Percentiles rank a stretch among this genome's conserved stretches.
Conservation (phyloP, 2,329 filamentous ascomycete species). For the Aspergillus proliferans region DNA sequence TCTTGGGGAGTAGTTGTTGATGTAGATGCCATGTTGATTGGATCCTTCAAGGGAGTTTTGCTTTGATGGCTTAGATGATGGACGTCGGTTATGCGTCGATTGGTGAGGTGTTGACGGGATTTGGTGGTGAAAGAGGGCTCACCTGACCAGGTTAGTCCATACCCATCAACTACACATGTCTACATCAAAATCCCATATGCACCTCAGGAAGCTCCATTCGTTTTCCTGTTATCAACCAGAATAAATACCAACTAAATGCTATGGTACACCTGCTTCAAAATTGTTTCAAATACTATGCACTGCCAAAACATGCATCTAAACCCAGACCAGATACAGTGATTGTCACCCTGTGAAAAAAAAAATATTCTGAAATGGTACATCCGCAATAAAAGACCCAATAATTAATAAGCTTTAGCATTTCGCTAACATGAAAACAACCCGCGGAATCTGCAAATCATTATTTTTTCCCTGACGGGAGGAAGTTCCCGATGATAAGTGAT, state of each 20-base stretch:
- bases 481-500: constrained; percentile 92
- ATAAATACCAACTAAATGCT: too few species aligned
- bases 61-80: too few species aligned
- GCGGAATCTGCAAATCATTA: constrained; percentile 21
- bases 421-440: constrained; percentile 1
- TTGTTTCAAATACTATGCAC: not conserved
- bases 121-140: not conserved
- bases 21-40: not conserved
- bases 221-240: too few species aligned
- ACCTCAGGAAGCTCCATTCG: not conserved
- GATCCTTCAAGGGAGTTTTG: too few species aligned
- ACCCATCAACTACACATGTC: not conserved
- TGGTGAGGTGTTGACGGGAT: not conserved
- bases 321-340: not conserved
- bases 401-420: not conserved
- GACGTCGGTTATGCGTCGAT: not conserved
- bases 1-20: not conserved
- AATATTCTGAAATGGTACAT: not conserved
- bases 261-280: not conserved
- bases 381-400: not conserved
- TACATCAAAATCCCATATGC: too few species aligned
- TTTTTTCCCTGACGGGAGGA: constrained; percentile 68
- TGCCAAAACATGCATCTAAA: not conserved
- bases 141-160: constrained; percentile 11
- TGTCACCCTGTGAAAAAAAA: not conserved